phyloP scores from a whole-genome alignment of 352 stramenopile genomes.

The Pythium aquatile region DNA sequence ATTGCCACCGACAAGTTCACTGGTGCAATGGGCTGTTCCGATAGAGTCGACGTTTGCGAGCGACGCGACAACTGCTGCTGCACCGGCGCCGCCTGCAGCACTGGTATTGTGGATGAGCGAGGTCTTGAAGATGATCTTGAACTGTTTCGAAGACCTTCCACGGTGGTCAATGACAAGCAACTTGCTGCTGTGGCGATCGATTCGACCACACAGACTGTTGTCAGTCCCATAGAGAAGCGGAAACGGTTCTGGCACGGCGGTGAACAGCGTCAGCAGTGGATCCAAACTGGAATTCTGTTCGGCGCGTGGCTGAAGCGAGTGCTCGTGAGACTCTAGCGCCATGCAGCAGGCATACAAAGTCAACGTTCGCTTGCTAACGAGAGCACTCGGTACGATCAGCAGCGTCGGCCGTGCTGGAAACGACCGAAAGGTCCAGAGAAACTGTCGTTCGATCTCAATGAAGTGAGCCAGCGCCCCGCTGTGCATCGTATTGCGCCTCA shows the following conservation, averaged over 20 bases:
- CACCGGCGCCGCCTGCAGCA: conserved; percentile 32
- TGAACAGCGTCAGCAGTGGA: conserved; percentile 43
- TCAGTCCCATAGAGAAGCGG: conserved; percentile 25
- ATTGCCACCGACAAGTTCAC: conserved; percentile 11
- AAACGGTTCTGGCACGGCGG: conserved; percentile 37
- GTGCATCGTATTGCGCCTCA: conserved; percentile 33
- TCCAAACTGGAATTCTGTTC: neutral
- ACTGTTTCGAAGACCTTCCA: conserved; percentile 12
- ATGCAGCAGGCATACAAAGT: conserved; percentile 43
- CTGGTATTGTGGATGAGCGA: conserved; percentile 43
- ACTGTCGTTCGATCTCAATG: conserved; percentile 43
- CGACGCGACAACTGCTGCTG: conserved; percentile 28
- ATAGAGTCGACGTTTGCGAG: conserved; percentile 9
- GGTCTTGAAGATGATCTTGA: conserved; percentile 40
- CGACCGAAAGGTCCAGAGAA: conserved; percentile 44
- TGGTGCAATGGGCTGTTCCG: conserved; percentile 25
- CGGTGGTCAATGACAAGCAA: conserved; percentile 42
- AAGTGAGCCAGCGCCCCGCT: conserved; percentile 30
- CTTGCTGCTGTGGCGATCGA: conserved; percentile 42
- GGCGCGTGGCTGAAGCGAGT: conserved; percentile 6
- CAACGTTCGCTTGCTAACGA: conserved; percentile 36
- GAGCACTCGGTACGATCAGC: conserved; percentile 39
- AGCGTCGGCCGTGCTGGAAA: conserved; percentile 36
- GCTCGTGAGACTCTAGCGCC: conserved; percentile 26
- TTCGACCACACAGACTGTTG: conserved; percentile 30